Evolutionary conservation across 2,329 filamentous ascomycete species (phyloP).

Genomic region (Fusarium sp.): DNA sequence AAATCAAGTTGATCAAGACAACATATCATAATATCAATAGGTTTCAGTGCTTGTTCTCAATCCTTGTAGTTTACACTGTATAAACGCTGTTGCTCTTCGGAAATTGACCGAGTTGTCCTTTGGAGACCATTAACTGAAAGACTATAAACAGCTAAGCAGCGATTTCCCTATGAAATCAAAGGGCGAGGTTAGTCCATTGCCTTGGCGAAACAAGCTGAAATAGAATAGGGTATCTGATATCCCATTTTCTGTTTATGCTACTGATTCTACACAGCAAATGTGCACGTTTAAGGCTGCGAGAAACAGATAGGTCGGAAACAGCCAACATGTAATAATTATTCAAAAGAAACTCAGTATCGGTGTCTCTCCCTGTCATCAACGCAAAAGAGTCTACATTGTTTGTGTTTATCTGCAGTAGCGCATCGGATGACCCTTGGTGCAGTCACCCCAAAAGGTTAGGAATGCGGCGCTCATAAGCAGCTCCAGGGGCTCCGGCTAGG

Average conservation of each 20-base stretch:
- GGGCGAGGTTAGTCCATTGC: background rate
- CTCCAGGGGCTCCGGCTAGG: background rate
- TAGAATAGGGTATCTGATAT: accelerated
- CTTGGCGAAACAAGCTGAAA: background rate
- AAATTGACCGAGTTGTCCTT: background rate
- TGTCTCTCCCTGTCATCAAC: background rate
- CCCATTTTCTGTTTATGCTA: background rate
- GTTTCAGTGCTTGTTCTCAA: too few species aligned
- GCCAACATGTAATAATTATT: background rate
- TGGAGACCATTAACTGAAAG: background rate
- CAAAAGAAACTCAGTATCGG: background rate
- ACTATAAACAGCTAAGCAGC: too few species aligned
- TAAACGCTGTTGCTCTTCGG: background rate
- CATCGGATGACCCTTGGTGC: background rate
- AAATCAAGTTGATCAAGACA: background rate
- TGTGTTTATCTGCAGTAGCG: background rate
- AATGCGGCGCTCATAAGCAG: background rate
- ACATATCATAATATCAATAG: too few species aligned
- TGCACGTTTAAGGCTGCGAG: background rate
- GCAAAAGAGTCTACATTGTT: background rate
- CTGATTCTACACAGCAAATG: background rate
- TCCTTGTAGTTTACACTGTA: too few species aligned
- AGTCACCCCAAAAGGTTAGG: background rate
- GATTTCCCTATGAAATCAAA: background rate
- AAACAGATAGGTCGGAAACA: background rate